Evolutionary conservation across 768 basidiomycete genomes (phyloP).

Genomic region (Glaciozyma martinii): DNA sequence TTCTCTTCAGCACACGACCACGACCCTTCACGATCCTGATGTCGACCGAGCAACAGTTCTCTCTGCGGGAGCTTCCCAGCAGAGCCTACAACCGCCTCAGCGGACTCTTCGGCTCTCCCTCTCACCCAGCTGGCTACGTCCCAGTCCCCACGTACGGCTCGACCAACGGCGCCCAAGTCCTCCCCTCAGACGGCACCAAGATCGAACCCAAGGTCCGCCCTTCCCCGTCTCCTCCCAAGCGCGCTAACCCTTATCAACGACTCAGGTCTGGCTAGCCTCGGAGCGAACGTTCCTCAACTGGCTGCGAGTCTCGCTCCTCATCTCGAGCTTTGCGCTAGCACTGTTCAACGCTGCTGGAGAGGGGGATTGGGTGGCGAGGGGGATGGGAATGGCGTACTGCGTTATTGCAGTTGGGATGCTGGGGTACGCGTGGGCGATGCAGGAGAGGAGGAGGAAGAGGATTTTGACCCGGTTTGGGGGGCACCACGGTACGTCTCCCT

Average conservation of each 20-base stretch:
- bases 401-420: slow-evolving; percentile 62
- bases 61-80: too few relatives aligned
- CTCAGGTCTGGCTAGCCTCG: slow-evolving; percentile 33
- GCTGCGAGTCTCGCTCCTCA: slow-evolving; percentile 71
- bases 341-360: slow-evolving; percentile 72
- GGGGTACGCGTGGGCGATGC: slow-evolving; percentile 76
- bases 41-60: too few relatives aligned
- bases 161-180: slow-evolving; percentile 19
- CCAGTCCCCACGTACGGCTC: slow-evolving; percentile 12
- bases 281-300: slow-evolving; percentile 73
- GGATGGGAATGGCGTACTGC: slow-evolving; percentile 77
- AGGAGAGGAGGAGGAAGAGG: slow-evolving; percentile 80
- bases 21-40: not conserved
- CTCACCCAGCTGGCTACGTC: too few relatives aligned
- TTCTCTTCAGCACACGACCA: not conserved
- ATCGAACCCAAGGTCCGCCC: slow-evolving; percentile 28
- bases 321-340: slow-evolving; percentile 75
- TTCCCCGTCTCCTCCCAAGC: not conserved
- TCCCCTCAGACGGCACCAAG: slow-evolving; percentile 23
- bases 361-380: slow-evolving; percentile 47
- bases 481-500: slow-evolving; percentile 61
- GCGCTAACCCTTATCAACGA: too few relatives aligned
- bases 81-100: too few relatives aligned
- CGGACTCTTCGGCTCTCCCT: too few relatives aligned
- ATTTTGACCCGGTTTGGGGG: slow-evolving; percentile 82